Evolutionary conservation across 2,329 filamentous ascomycete genomes (phyloP), one percentile per base, ranked within the genome.

Genomic region (Cercospora sp.): DNA sequence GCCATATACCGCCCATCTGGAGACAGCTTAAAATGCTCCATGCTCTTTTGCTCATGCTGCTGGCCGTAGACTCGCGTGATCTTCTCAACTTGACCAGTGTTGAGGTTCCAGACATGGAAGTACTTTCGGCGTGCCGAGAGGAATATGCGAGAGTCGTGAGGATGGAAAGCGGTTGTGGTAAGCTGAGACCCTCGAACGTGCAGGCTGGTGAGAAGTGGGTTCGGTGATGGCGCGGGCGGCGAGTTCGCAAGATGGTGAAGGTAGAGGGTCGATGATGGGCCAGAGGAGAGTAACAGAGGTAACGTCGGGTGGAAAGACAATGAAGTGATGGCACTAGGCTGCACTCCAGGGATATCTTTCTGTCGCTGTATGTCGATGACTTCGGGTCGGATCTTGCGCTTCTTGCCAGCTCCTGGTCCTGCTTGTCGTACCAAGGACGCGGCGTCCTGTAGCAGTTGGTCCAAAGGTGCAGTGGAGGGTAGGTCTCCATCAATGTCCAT

Each of bases 41-140:
- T 97, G 49, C 88, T 91, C 74, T 89, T 91, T 79, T 97, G 94
- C 80, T 97, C 92, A 65, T 91, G 86, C 72, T 89, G 85, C 73
- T 93, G 90, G 70, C 93, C 88, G 77, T 91, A 87, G 68, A 95
- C 83, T 77, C 91, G 85, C 73, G 88, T 89, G 55, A 97, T 87
- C 81, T 97, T 97, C 75, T 94, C 91, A 60, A 99, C 89, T 12
- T 85, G 83, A 53, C 95, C 95, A 0, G 90, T 90, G 53, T 90
- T 84, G 26, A 99, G 86, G 76, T 98, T 90, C 95, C 95, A 99
- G 72, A 91, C 89, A 81, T 98, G 95, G 80, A 98, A 97, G 83
- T 93, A 98, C 71, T 89, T 89, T 61, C 95, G 88, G 40, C 94
- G 90, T 43, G 94, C 94, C 18, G 93, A 91, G 68, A 97, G 91